Conservation (phyloP, 106 monocot species). For the Iris macrosiphon region DNA sequence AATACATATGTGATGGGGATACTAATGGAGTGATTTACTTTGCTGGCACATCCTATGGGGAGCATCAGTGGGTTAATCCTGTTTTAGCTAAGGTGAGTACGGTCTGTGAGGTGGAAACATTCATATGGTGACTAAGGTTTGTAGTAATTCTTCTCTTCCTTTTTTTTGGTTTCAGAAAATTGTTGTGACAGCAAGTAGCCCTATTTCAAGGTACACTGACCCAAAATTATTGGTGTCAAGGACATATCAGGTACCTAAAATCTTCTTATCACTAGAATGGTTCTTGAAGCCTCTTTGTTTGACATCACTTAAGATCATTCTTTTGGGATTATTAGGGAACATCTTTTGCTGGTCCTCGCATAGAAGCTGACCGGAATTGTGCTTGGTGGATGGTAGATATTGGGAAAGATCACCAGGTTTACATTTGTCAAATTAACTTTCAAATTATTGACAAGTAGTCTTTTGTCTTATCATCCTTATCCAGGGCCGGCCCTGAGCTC, state of each 20-base stretch:
- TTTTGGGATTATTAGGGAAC: constrained; percentile 43
- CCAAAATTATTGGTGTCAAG: constrained; percentile 83
- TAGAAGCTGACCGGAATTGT: constrained; percentile 50
- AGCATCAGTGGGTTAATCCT: constrained; percentile 97
- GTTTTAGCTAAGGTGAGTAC: constrained; percentile 68
- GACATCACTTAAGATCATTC: neutral
- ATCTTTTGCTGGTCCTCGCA: constrained; percentile 78
- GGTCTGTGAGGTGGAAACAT: neutral
- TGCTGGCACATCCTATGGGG: constrained; percentile 94
- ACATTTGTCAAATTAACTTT: neutral
- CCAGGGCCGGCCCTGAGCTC: too few relatives aligned
- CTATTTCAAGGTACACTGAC: constrained; percentile 89
- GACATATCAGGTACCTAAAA: constrained; percentile 61
- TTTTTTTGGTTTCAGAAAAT: constrained; percentile 59
- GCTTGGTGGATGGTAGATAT: constrained; percentile 97
- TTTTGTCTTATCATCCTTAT: too few relatives aligned
- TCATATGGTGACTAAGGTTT: neutral
- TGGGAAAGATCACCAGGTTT: constrained; percentile 89
- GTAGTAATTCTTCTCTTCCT: neutral
- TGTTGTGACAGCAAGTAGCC: constrained; percentile 77
- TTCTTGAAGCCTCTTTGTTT: neutral
- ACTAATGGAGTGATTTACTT: constrained; percentile 88
- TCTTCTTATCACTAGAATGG: neutral
- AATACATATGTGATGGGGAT: constrained; percentile 93
- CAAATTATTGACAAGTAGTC: neutral